These are phyloP conservation scores for Sugiyamaella lignohabitans DNA, from an alignment of 805 yeast species.

Conservation along the genomic window DNA sequence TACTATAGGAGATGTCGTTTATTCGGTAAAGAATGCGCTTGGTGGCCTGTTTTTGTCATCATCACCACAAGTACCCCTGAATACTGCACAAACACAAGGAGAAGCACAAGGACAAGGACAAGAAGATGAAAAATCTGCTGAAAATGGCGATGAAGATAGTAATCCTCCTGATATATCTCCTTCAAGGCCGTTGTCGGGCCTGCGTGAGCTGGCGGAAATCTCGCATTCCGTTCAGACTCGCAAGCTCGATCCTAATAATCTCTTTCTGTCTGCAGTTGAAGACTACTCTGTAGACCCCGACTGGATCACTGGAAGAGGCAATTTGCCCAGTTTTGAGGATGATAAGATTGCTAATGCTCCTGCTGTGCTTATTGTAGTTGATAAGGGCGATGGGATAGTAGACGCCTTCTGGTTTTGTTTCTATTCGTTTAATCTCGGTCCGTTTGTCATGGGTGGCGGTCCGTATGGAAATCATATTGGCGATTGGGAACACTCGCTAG, in stretches of 20 bases:
- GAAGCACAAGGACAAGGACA: background rate
- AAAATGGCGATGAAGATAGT: background rate
- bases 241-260: conserved; percentile 28
- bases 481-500: conserved; percentile 95
- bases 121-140: background rate
- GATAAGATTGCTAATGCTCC: conserved; percentile 76
- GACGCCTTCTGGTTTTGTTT: conserved; percentile 97
- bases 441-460: conserved; percentile 95
- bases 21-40: background rate
- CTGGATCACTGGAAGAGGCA: conserved; percentile 73
- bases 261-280: conserved; percentile 58
- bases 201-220: conserved; percentile 9
- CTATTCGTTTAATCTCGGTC: conserved; percentile 90
- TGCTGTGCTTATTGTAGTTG: conserved; percentile 73
- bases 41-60: background rate
- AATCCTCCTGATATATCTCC: background rate
- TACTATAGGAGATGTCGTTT: background rate
- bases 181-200: conserved; percentile 5
- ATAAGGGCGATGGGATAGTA: conserved; percentile 90
- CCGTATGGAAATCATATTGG: conserved; percentile 97
- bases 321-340: conserved; percentile 60
- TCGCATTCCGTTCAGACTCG: conserved; percentile 26
- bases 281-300: conserved; percentile 71
- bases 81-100: conserved; percentile 26
- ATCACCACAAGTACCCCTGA: conserved; percentile 2